phyloP scores from a whole-genome alignment of 345 rosid species.

The Citrus unshiu region DNA sequence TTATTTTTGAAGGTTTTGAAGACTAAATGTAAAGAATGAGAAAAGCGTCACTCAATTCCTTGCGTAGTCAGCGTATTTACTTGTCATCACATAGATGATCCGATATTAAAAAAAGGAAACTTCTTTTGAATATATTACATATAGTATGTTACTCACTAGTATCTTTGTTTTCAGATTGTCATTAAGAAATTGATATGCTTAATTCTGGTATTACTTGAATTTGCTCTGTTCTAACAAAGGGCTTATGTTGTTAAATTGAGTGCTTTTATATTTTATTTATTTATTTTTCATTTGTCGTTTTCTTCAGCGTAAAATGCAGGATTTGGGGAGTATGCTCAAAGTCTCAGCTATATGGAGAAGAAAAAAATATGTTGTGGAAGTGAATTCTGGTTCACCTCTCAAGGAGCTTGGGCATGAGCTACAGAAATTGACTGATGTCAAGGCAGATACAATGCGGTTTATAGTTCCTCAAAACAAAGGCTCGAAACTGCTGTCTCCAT shows the following conservation, averaged over 20 bases:
- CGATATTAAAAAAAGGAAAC: background rate
- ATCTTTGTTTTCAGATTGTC: background rate
- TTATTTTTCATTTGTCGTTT: background rate
- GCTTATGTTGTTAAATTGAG: background rate
- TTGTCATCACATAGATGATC: background rate
- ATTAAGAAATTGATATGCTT: background rate
- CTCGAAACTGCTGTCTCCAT: constrained; percentile 69
- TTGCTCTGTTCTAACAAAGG: background rate
- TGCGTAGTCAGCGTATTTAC: background rate
- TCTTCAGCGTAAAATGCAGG: constrained; percentile 39
- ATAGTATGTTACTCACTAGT: background rate
- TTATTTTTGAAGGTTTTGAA: background rate
- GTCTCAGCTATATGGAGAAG: constrained; percentile 73
- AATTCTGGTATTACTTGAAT: background rate
- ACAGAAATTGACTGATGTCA: constrained; percentile 63
- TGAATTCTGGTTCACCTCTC: constrained; percentile 45
- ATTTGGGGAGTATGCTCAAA: constrained; percentile 25
- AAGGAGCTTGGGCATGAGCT: constrained; percentile 71
- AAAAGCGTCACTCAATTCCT: background rate
- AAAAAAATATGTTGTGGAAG: constrained; percentile 52
- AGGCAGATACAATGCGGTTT: constrained; percentile 68
- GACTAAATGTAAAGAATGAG: background rate
- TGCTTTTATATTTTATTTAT: background rate
- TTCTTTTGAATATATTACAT: background rate
- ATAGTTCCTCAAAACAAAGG: constrained; percentile 69